Evolutionary conservation across 192 early-diverging fungal genomes (phyloP), one percentile per base, ranked within the genome.

Genomic region (Rhizophagus prolifer): DNA sequence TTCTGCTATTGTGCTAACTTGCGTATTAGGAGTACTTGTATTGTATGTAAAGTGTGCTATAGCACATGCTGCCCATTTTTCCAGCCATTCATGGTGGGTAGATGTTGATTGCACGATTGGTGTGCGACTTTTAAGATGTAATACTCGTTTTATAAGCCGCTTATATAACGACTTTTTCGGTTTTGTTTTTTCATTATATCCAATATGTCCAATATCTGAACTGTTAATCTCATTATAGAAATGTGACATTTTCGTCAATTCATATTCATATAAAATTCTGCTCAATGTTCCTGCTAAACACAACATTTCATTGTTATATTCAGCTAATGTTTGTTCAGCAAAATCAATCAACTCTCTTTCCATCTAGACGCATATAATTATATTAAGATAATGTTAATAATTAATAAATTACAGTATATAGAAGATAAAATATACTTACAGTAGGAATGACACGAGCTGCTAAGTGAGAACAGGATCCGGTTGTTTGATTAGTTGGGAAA

Each of bases 341-440:
- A 97, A 96, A 72, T 97, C 95, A 34, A 97, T 90, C 9, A 84
- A 87, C 79, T 97, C 95, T 66, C 95, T 88, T 76, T 97, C 95
- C 41, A 44, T 44, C 41, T 44, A 44, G 1, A 12, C 6, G 36
- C 0, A 38, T 0, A 38, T 38, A 38, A 38, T 38, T 38, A 38
- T 5, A 38, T 38, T 38, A 38, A 38, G 36, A 8, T 38, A 38
- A 38, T 38, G 36, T 8, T 38, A 38, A 7, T 6, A 36, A 7
- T 31, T 36, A 36, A 36, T 36, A 36, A 36, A 38, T 0, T 38
- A 38, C 5, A 0, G 5, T 8, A 38, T 38, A 38, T 31, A 44
- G 10, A 44, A 12, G 41, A 12, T 44, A 44, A 44, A 44, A 44
- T 12, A 44, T 12, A 44, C 41, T 44, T 59, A 75, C 95, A 5